Base-by-base conservation (phyloP, 805 yeast species). In the Saturnispora sekii region DNA sequence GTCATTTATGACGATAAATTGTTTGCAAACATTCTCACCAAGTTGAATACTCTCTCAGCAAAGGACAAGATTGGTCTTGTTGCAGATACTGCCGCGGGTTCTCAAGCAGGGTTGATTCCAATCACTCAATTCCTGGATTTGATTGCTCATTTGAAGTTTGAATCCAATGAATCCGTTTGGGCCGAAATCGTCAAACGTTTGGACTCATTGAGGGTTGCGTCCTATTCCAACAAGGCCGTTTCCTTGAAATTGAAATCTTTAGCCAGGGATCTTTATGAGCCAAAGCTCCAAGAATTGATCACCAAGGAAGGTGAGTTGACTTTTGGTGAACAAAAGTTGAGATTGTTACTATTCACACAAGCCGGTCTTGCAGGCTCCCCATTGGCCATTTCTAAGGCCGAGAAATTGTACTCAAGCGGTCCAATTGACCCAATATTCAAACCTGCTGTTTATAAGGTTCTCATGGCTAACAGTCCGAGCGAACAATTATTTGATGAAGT, bases 31-130 rank as follows among this genome's bases (percentile, higher is more conserved):
- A 65, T 70, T 42, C 62, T 75, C 26, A 60, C 67, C 1, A 60
- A 69, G 48, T 53, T 74, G 34, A 56, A 55, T 14, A 47, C 58
- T 21, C 57, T 76, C 29, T 60, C 74, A 3, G 57, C 72, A 4
- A 68, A 66, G 44, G 81, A 77, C 51, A 71, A 69, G 49, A 71
- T 77, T 47, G 79, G 78, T 1, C 58, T 77, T 29, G 60, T 77
- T 44, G 77, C 80, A 1, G 84, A 77, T 56, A 56, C 69, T 3
- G 63, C 70, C 1, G 64, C 78, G 1, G 68, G 70, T 30, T 73
- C 79, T 3, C 66, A 67, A 43, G 65, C 78, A 1, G 79, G 78
- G 5, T 55, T 64, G 32, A 49, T 61, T 17, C 55, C 61, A 17
- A 69, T 77, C 1, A 55, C 69, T 8, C 64, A 72, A 10, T 67